Conservation (phyloP, 2,329 filamentous ascomycete species). For the Alternaria brassicicola region DNA sequence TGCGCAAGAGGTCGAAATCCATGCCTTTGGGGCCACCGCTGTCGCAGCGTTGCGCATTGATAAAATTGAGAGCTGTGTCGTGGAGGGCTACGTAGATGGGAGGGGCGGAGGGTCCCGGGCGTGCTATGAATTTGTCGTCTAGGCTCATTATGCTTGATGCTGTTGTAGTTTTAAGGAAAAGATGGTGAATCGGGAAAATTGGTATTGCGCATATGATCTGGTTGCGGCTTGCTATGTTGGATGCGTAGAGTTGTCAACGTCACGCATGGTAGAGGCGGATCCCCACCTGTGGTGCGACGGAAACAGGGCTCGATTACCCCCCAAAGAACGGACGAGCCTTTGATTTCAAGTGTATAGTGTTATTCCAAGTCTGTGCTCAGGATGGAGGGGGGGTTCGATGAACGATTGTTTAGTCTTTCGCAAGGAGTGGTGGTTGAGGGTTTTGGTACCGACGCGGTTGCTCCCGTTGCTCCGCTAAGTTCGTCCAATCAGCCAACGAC, state of each 20-base stretch:
- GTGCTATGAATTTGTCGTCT: too few species aligned
- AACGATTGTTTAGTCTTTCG: neutral
- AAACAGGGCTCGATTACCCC: neutral
- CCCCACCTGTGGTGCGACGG: neutral
- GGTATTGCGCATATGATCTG: neutral
- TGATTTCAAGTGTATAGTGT: neutral
- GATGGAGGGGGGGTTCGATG: neutral
- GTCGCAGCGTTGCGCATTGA: constrained; percentile 18
- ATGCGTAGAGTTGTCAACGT: neutral
- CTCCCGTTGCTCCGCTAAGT: neutral
- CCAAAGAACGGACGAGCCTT: neutral
- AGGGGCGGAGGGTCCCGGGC: constrained; percentile 1
- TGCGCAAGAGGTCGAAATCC: constrained; percentile 23
- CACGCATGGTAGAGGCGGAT: neutral
- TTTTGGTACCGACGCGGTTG: neutral
- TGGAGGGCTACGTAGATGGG: constrained; percentile 7
- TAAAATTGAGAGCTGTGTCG: constrained; percentile 23
- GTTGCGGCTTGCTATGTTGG: neutral
- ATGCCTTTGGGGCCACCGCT: constrained; percentile 6
- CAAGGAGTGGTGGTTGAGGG: neutral
- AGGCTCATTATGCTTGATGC: neutral
- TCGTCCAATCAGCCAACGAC: neutral
- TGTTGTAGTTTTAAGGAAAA: neutral
- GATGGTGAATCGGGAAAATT: neutral
- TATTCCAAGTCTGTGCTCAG: neutral